phyloP scores from a whole-genome alignment of 305 asterid species.

The Fraxinus sp. region DNA sequence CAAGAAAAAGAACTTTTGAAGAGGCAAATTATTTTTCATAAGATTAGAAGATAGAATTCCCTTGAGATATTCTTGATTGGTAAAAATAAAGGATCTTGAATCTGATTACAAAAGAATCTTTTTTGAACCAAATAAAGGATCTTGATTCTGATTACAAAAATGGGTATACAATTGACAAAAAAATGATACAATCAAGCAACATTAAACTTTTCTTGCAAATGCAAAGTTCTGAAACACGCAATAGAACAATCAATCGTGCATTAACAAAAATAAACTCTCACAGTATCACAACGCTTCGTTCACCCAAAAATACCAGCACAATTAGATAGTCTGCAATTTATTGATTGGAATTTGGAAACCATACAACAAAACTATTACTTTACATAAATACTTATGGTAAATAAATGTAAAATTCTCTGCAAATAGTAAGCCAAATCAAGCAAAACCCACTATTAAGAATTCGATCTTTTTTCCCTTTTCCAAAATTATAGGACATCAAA shows the following conservation, averaged over 20 bases:
- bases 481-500: neutral
- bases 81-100: too few relatives aligned
- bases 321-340: neutral
- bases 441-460: slow-evolving; percentile 15
- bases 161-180: neutral
- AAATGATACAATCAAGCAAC: slow-evolving; percentile 5
- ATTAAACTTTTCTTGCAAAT: neutral
- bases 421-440: neutral
- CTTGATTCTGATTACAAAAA: neutral
- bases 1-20: neutral
- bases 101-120: neutral
- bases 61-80: neutral
- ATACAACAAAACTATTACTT: neutral
- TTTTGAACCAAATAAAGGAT: neutral
- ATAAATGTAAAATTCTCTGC: neutral
- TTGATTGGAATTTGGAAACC: neutral
- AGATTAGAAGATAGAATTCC: neutral
- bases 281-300: neutral
- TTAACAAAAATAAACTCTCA: slow-evolving; percentile 11
- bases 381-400: neutral
- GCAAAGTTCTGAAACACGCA: neutral
- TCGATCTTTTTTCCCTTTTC: neutral
- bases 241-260: neutral
- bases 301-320: neutral
- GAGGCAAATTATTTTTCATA: neutral